Evolutionary conservation across 768 basidiomycete species (phyloP).

Genomic region (Daedalea quercina): DNA sequence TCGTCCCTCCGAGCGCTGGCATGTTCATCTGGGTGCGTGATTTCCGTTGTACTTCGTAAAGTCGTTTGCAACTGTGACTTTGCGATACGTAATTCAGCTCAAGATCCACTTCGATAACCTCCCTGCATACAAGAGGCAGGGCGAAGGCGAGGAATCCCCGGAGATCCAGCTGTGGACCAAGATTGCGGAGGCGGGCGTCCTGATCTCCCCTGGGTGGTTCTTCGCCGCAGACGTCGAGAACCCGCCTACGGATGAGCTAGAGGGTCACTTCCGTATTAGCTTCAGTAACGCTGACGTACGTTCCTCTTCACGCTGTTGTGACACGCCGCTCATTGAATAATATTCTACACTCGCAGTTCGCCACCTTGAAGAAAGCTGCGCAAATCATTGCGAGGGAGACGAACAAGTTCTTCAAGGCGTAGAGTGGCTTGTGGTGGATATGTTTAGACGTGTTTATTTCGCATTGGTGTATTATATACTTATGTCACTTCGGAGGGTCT

Average conservation of each 20-base stretch:
- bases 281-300: slow-evolving; percentile 50
- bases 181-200: slow-evolving; percentile 53
- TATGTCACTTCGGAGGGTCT: too few species aligned
- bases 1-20: slow-evolving; percentile 73
- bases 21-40: slow-evolving; percentile 72
- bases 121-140: slow-evolving; percentile 31
- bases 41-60: neutral
- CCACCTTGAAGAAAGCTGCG: slow-evolving; percentile 39
- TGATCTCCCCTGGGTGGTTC: slow-evolving; percentile 56
- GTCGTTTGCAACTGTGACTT: neutral
- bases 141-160: slow-evolving; percentile 32
- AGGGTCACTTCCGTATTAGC: slow-evolving; percentile 51
- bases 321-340: too few species aligned
- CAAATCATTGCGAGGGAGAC: slow-evolving; percentile 39
- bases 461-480: neutral
- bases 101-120: slow-evolving; percentile 56
- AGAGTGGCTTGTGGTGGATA: neutral
- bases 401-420: slow-evolving; percentile 33
- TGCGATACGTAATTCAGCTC: slow-evolving; percentile 33
- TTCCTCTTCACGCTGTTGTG: too few species aligned
- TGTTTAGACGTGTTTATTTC: neutral
- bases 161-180: slow-evolving; percentile 56
- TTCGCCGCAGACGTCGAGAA: slow-evolving; percentile 31
- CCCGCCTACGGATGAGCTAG: slow-evolving; percentile 17
- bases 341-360: too few species aligned